Conservation (phyloP, 208 protist genomes). For the Wallacemonas rigidus region DNA sequence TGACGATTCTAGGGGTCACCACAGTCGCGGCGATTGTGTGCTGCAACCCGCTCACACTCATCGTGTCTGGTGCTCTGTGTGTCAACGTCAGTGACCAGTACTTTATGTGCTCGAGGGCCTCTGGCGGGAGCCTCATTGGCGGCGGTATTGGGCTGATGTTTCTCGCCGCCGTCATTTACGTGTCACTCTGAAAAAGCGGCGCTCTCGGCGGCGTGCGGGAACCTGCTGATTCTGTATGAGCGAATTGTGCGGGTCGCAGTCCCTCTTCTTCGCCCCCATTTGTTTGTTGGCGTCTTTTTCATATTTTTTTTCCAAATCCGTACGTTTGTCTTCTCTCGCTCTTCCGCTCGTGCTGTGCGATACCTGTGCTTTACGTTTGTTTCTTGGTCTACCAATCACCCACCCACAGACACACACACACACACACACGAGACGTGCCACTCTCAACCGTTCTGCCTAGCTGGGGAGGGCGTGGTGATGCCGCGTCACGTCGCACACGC, state of each 20-base stretch:
- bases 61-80: conserved; percentile 68
- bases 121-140: conserved; percentile 75
- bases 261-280: no score
- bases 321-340: background rate
- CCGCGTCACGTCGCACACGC: no score
- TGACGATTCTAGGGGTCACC: conserved; percentile 61
- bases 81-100: conserved; percentile 49
- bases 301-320: background rate
- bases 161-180: conserved; percentile 57
- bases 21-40: conserved; percentile 55
- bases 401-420: no score
- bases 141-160: conserved; percentile 62
- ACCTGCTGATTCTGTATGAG: no score
- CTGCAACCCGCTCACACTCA: conserved; percentile 76
- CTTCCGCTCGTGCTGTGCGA: background rate
- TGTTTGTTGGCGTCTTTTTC: background rate
- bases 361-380: background rate
- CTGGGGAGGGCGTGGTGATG: no score
- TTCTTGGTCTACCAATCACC: background rate
- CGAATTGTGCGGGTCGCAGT: no score
- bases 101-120: conserved; percentile 66
- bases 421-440: no score
- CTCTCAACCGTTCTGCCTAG: no score
- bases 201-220: no score
- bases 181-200: conserved; percentile 35